These are phyloP conservation scores for Blastocystis sp. DNA, from an alignment of 352 stramenopile species.

Conservation along the genomic window DNA sequence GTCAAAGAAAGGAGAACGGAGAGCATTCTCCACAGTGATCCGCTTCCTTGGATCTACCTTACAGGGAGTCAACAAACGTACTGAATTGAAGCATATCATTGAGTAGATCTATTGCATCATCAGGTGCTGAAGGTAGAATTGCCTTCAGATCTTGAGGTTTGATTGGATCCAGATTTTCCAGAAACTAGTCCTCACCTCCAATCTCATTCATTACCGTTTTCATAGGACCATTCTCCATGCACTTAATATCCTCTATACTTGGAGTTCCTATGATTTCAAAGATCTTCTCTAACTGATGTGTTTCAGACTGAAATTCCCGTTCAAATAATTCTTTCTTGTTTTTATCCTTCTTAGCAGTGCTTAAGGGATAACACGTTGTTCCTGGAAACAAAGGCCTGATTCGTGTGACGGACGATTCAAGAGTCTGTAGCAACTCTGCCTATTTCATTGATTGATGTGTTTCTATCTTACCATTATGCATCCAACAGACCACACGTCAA, in stretches of 20 bases:
- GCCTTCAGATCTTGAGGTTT: slow-evolving; percentile 64
- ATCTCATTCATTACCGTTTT: neutral
- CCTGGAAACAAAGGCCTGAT: slow-evolving; percentile 67
- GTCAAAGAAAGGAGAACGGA: slow-evolving; percentile 89
- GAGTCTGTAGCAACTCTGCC: slow-evolving; percentile 57
- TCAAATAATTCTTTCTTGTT: slow-evolving; percentile 65
- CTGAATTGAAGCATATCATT: slow-evolving; percentile 76
- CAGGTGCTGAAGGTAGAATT: slow-evolving; percentile 70
- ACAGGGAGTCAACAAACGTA: neutral
- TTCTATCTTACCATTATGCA: slow-evolving; percentile 85
- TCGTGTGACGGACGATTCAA: neutral
- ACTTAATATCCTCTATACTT: slow-evolving; percentile 74
- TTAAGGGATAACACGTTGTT: slow-evolving; percentile 69
- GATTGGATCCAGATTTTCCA: slow-evolving; percentile 55
- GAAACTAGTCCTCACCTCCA: slow-evolving; percentile 16
- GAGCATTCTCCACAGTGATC: slow-evolving; percentile 85
- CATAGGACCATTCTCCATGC: slow-evolving; percentile 56
- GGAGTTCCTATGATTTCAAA: slow-evolving; percentile 87
- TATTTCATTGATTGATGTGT: neutral
- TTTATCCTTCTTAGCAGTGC: slow-evolving; percentile 63
- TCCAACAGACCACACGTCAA: slow-evolving; percentile 97
- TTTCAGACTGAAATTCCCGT: slow-evolving; percentile 36
- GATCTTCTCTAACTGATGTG: slow-evolving; percentile 84
- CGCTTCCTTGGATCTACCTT: slow-evolving; percentile 82
- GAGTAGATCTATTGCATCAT: slow-evolving; percentile 75